Evolutionary conservation across 768 basidiomycete genomes (phyloP), one percentile per base, ranked within the genome.

Genomic region (Solioccasus polychromus): DNA sequence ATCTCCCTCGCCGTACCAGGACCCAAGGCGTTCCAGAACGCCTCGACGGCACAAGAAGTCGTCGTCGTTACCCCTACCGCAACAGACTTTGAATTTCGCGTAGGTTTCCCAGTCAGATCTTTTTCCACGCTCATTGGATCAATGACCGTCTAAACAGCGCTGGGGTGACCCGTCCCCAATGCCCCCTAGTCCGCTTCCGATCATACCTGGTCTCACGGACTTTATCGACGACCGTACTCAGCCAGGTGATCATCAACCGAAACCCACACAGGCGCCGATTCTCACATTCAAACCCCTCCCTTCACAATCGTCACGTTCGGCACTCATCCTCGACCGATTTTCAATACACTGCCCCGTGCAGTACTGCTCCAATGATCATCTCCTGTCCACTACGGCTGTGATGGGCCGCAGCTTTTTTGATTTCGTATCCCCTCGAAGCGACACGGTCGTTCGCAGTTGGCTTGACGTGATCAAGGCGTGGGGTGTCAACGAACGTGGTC

Each of bases 251-350:
- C 42, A 51, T 26, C 37, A 35, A 18, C 20, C 37, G 17, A 44
- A 43, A 22, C 12, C 43, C 23, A 28, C 46, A 8, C 48, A 45
- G 9, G 43, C 43, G 31, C 39, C 64, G 22, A 19, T 64, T 44
- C 72, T 83, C 56, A 72, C 73, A 12, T 87, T 82, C 61, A 75
- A 72, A 28, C 79, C 78, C 9, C 76, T 89, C 8, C 80, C 86
- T 7, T 76, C 74, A 53, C 83, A 87, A 55, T 87, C 85, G 15
- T 72, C 78, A 44, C 78, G 88, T 32, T 85, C 85, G 2, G 85
- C 86, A n/a, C 75, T 92, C 44, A 88, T 92, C 55, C 78, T 92
- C 22, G 77, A 92, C 61, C 78, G 88, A 35, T 92, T 91, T 68
- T 78, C 81, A 7, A 63, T 74, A 47, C 71, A 75, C 48, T 86